Evolutionary conservation across 2,329 filamentous ascomycete species (phyloP), one percentile per base, ranked within the genome.

Genomic region (Colletotrichum graminicola): DNA sequence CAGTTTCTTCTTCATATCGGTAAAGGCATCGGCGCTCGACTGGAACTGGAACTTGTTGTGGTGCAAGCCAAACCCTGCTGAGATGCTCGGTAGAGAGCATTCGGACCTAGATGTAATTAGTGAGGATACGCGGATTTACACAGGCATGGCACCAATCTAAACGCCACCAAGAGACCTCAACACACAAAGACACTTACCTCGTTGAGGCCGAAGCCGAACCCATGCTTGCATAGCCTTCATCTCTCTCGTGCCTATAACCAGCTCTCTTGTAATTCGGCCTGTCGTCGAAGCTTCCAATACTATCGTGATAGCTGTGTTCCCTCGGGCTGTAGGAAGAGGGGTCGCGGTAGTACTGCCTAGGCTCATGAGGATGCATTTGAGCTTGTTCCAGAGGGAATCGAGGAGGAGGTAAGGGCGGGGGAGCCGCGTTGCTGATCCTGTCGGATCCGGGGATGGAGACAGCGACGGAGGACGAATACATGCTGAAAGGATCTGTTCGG

Each of bases 1-100:
- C n/a, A 90, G 80, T 78, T 87, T 90, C 77, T 86, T 87, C 71
- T 88, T 84, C 76, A 89, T 83, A 70, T 82, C 84, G 71, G 86
- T 85, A 63, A 89, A 84, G 18, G 85, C 80, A 55, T 86, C 80
- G 75, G 84, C 82, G 62, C 82, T 81, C 5, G 83, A 82, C 59
- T 81, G 81, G 73, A 87, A 86, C 67, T 86, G 82, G 67, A 83
- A 87, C 49, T 82, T 84, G 74, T 82, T 84, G 74, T 88, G 86
- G 72, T 84, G 84, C 66, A 86, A 80, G 66, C 87, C 85, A 61
- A 88, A 85, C n/a, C 81, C 80, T 45, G 82, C 77, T 0, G 80
- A 76, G 10, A 78, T 74, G 39, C 72, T 73, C 1, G 78, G 78
- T 45, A 80, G 71, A 5, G 84, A 84, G 62, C 84, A 83, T 74